These are phyloP conservation scores for Hymenoscyphus linearis DNA, from an alignment of 2,329 filamentous ascomycete genomes.

Conservation along the genomic window DNA sequence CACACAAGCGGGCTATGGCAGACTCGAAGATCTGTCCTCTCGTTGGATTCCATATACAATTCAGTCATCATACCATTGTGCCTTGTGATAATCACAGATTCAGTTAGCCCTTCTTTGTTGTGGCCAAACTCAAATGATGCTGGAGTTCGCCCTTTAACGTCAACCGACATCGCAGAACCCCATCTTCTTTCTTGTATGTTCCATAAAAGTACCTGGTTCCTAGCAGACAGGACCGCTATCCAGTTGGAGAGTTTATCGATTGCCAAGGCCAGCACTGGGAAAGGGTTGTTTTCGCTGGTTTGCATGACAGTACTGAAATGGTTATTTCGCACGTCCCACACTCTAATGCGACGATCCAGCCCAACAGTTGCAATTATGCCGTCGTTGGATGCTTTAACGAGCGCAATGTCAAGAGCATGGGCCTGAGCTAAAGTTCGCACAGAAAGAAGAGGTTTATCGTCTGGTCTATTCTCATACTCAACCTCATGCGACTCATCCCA, in stretches of 20 bases:
- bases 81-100: conserved; percentile 55
- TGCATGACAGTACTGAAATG: conserved; percentile 37
- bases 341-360: conserved; percentile 61
- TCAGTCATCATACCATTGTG: conserved; percentile 60
- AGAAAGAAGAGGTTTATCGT: conserved; percentile 48
- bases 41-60: conserved; percentile 41
- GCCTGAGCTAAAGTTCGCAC: conserved; percentile 56
- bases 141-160: conserved; percentile 52
- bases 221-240: conserved; percentile 60
- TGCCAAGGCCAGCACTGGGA: conserved; percentile 57
- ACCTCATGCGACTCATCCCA: conserved; percentile 50
- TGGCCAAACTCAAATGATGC: conserved; percentile 60
- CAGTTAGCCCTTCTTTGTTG: conserved; percentile 33
- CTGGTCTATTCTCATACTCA: conserved; percentile 39
- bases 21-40: conserved; percentile 41
- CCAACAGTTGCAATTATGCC: conserved; percentile 65
- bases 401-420: conserved; percentile 64
- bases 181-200: conserved; percentile 52
- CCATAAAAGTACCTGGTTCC: conserved; percentile 57
- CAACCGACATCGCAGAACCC: conserved; percentile 48
- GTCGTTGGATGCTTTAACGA: conserved; percentile 55
- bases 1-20: conserved; percentile 46
- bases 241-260: conserved; percentile 60
- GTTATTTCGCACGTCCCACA: conserved; percentile 52
- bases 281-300: conserved; percentile 38